Evolutionary conservation across 2,329 filamentous ascomycete genomes (phyloP), one percentile per base, ranked within the genome.

Genomic region (Biscogniauxia sp.): DNA sequence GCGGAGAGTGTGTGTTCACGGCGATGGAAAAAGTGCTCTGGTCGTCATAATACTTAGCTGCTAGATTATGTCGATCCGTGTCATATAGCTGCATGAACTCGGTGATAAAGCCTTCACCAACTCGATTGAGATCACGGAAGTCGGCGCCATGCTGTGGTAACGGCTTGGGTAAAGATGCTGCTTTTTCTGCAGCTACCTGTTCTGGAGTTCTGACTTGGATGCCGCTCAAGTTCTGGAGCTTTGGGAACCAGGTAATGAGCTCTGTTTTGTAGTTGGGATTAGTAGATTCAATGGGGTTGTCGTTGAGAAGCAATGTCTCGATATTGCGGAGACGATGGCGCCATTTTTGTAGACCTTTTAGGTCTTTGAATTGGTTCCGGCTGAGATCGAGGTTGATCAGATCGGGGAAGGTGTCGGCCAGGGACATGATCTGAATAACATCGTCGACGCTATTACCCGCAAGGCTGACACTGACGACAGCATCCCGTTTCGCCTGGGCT

Each of bases 321-420:
- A 98, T 82, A 59, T 87, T 80, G 56, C 83, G 86, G 70, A 98
- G 93, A 58, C 90, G 92, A 71, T 87, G 85, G 62, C 88, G 88
- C 93, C 93, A 97, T 32, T 81, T 84, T 56, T 87, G 84, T 53
- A 99, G 76, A 9, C 85, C 84, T 59, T 87, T 84, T 55, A 92
- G 76, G 56, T 84, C 86, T 61, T 83, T 80, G 68, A 99, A 86
- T 50, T 88, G 85, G 76, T 98, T 98, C 72, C 88, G 86, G 58
- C 92, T 95, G 25, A 98, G 84, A 67, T 97, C 94, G 13, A 99
- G 85, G 66, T 97, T 93, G 73, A 92, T 88, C 61, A 98, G 80
- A 63, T 93, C 89, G 0, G 93, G 92, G 58, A 98, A 91, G 0
- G 91, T 92, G 56, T 86, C 84, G 9, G 92, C 87, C 1, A 98